Evolutionary conservation across 805 yeast species (phyloP), one percentile per base, ranked within the genome.

Genomic region (Suhomyces prunicola): DNA sequence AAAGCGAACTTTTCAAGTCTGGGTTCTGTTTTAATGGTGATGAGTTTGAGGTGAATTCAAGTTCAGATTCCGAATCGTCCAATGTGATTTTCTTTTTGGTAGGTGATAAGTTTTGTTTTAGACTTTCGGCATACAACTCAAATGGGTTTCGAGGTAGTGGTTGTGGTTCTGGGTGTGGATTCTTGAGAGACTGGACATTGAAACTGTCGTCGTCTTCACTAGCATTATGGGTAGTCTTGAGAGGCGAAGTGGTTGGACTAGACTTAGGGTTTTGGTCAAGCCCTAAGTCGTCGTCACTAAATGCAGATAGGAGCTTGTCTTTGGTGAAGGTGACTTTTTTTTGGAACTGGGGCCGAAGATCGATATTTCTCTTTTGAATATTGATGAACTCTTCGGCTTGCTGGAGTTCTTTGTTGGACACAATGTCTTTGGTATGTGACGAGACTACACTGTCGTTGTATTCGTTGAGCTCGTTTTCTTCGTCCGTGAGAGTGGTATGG

Each of bases 211-310:
- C 57, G 22, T 53, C 29, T 31, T 48, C 51, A 12, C 36, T 36
- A 13, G 35, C 15, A n/a, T 42, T 23, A 12, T 42, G 31, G 29
- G 22, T 22, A 13, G 39, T 7, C 33, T 55, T 57, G 19, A 63
- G 36, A 1, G 76, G 75, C 2, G 74, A 70, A 1, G 77, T 72
- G 10, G 59, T 51, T 0, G 76, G 77, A 46, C 71, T 70, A 22
- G 68, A 66, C 22, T 55, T 57, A 27, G 44, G 47, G 8, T 47
- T 46, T 39, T 39, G 23, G 4, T 27, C 40, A 6, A 46, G 52
- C 8, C 54, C 58, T 15, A 50, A 39, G 17, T 55, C 60, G 44
- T 58, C 60, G 39, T 65, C 70, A 27, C 61, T 59, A 50, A 75
- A 75, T 10, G 71, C 77, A 10, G 65, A 60, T 9, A 75, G 53